Percentiles rank a stretch among this genome's conserved stretches.
Evolutionary conservation across 768 basidiomycete genomes (phyloP).

Genomic region (Agaricus sinodeliciosus): DNA sequence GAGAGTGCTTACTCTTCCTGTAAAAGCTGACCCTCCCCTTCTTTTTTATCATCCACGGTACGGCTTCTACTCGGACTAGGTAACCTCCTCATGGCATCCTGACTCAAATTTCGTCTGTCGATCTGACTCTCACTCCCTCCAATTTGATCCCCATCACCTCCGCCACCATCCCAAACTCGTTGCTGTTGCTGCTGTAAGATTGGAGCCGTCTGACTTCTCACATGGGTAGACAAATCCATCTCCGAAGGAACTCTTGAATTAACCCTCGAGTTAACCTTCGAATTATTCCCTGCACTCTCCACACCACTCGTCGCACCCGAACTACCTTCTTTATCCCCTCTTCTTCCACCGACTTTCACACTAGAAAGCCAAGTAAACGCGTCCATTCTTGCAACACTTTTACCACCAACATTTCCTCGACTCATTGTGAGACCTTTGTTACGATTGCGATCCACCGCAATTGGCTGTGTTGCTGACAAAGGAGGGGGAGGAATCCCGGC

Average conservation of each 20-base stretch:
- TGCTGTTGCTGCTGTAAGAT: too few relatives aligned
- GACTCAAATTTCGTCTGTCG: conserved; percentile 11
- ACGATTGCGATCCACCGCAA: conserved; percentile 12
- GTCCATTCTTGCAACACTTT: conserved; percentile 49
- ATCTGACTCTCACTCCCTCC: too few relatives aligned
- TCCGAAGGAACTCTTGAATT: conserved; percentile 5
- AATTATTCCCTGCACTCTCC: conserved; percentile 43
- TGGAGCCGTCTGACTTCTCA: too few relatives aligned
- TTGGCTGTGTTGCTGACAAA: conserved; percentile 1
- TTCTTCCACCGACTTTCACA: conserved; percentile 52
- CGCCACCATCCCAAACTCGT: too few relatives aligned
- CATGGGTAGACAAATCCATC: conserved; percentile 22
- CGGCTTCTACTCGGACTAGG: conserved; percentile 43
- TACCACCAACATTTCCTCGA: conserved; percentile 42
- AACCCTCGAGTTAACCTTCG: conserved; percentile 23
- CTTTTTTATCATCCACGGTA: conserved; percentile 26
- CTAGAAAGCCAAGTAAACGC: conserved; percentile 67
- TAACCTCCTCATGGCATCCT: conserved; percentile 22
- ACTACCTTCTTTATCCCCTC: conserved; percentile 40
- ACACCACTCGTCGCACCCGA: conserved; percentile 43
- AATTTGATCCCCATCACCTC: too few relatives aligned
- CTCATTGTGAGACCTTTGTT: conserved; percentile 38
- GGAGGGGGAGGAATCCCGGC: neutral
- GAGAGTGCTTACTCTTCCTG: conserved; percentile 61
- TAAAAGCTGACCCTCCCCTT: conserved; percentile 38